Percentiles rank a stretch among this genome's conserved stretches.
Evolutionary conservation across 2,329 filamentous ascomycete genomes (phyloP).

Genomic region (Penicillium sp.): DNA sequence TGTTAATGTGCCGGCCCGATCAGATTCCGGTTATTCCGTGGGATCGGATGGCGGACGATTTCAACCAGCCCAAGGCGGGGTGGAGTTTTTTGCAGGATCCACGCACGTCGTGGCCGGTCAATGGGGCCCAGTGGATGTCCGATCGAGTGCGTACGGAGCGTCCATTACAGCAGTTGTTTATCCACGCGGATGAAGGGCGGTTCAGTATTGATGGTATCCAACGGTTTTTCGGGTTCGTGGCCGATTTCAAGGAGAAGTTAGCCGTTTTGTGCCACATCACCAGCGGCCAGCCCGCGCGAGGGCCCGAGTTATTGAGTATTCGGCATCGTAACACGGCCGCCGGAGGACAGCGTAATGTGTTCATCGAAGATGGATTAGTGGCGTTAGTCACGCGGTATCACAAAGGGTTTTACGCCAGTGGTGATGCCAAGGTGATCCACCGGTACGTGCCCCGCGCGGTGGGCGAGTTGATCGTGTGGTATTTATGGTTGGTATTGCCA

Average conservation of each 20-base stretch:
- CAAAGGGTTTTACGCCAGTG: constrained; percentile 9
- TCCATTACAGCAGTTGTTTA: background rate
- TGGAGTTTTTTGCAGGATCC: background rate
- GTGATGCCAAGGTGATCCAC: constrained; percentile 10
- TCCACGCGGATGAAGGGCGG: background rate
- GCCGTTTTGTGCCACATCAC: background rate
- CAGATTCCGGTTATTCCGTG: background rate
- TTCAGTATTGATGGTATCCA: background rate
- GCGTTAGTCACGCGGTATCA: constrained; percentile 6
- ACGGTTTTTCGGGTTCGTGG: background rate
- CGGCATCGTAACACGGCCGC: background rate
- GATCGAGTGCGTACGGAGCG: background rate
- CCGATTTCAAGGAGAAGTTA: constrained; percentile 2
- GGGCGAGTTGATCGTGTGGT: constrained; percentile 12
- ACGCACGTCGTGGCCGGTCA: background rate
- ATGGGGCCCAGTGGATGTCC: background rate
- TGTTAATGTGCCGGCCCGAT: background rate
- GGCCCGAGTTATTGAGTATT: constrained; percentile 5
- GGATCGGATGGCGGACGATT: background rate
- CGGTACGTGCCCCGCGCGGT: constrained; percentile 4
- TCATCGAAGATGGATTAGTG: constrained; percentile 10
- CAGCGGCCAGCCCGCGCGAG: constrained; percentile 1
- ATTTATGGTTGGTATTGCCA: constrained; percentile 10
- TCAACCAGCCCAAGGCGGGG: background rate
- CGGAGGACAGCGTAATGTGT: constrained; percentile 1